A percentile compares a stretch with the other conserved stretches of the same genome.
Evolutionary conservation across 1,139 yeast species (phyloP).

Genomic region (Yamadazyma conglobata): DNA sequence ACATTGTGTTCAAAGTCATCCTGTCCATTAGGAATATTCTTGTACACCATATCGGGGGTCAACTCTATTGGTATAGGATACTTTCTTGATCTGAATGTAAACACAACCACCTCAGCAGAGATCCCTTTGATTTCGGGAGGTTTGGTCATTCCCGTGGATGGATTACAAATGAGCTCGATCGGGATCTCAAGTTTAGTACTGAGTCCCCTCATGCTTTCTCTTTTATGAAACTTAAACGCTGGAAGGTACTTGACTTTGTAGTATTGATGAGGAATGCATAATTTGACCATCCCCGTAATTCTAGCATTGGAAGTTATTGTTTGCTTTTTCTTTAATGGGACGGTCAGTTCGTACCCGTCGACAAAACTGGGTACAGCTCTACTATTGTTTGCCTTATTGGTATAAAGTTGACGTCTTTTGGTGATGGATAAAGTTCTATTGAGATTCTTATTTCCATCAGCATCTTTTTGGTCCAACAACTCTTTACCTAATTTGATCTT

Average conservation of each 20-base stretch:
- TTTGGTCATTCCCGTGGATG: constrained; percentile 11
- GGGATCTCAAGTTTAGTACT: constrained; percentile 31
- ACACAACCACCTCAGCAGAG: constrained; percentile 32
- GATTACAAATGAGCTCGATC: constrained; percentile 29
- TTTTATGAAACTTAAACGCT: constrained; percentile 22
- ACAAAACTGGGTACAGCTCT: not conserved
- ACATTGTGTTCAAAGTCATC: constrained; percentile 38
- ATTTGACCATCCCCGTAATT: constrained; percentile 31
- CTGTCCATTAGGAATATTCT: constrained; percentile 18
- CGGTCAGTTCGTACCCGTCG: constrained; percentile 5
- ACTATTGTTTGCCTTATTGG: not conserved
- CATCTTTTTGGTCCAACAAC: constrained; percentile 9
- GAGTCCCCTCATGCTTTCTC: constrained; percentile 6
- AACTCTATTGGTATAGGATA: constrained; percentile 41
- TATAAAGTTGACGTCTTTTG: constrained; percentile 19
- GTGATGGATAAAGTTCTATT: constrained; percentile 14
- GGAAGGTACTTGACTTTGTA: constrained; percentile 33
- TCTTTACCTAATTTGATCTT: constrained; percentile 28
- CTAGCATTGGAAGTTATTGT: constrained; percentile 36
- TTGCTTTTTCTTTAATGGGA: constrained; percentile 31
- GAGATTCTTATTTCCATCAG: constrained; percentile 4
- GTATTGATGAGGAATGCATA: constrained; percentile 32
- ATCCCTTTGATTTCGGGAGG: constrained; percentile 32
- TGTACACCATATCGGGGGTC: constrained; percentile 39
- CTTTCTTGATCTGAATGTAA: constrained; percentile 37